phyloP scores from a whole-genome alignment of 495 filamentous ascomycete genomes.

The Daldinia grandis region DNA sequence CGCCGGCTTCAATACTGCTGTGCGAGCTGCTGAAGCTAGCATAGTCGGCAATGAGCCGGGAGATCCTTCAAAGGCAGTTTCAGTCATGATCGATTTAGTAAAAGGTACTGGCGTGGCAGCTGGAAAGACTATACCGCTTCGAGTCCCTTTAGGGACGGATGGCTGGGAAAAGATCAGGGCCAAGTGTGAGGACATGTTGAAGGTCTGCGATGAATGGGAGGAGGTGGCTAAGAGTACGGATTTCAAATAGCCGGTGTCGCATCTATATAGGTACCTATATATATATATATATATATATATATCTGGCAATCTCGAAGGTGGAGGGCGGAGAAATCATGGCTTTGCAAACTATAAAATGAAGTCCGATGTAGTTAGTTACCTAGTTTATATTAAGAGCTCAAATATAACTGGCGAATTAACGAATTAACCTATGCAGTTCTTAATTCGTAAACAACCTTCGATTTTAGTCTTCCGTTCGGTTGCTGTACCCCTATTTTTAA shows the following conservation, averaged over 20 bases:
- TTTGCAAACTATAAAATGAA: no score
- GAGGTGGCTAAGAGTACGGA: conserved; percentile 36
- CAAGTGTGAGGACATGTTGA: conserved; percentile 41
- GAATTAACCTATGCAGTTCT: no score
- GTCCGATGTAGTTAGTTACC: no score
- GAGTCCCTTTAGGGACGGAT: conserved; percentile 57
- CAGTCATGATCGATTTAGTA: conserved; percentile 52
- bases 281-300: no score
- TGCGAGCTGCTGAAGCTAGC: conserved; percentile 5
- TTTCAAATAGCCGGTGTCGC: not conserved
- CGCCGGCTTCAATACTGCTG: conserved; percentile 18
- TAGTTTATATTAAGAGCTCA: no score
- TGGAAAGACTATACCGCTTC: conserved; percentile 52
- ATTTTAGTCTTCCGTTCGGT: no score
- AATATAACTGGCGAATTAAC: no score
- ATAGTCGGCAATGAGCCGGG: conserved; percentile 50
- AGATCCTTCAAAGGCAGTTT: conserved; percentile 48
- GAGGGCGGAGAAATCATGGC: no score
- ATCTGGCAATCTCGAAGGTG: no score
- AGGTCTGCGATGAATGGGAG: conserved; percentile 37
- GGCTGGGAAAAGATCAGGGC: conserved; percentile 50
- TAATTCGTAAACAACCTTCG: no score
- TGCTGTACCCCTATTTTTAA: no score
- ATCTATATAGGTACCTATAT: no score
- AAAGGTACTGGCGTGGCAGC: conserved; percentile 49